Percentiles rank a stretch among this genome's conserved stretches.
These are phyloP conservation scores for Leptomonas seymouri DNA, from an alignment of 208 protist species.

Conservation along the genomic window DNA sequence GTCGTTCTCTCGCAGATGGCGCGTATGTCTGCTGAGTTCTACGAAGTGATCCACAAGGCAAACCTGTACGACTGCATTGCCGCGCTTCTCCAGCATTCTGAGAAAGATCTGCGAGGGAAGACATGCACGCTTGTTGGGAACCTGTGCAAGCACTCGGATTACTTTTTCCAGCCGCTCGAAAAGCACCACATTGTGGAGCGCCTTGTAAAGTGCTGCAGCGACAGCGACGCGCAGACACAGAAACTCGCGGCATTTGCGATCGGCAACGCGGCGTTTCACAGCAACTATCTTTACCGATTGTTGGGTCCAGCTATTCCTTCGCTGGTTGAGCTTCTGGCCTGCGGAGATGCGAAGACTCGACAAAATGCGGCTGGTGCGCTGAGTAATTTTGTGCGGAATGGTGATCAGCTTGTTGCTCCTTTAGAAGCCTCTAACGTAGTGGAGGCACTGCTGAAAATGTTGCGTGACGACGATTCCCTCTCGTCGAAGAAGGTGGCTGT, in stretches of 20 bases:
- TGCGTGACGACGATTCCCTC: slow-evolving; percentile 64
- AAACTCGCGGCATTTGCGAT: slow-evolving; percentile 97
- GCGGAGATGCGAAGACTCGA: slow-evolving; percentile 93
- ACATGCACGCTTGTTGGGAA: slow-evolving; percentile 96
- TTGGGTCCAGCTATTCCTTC: slow-evolving; percentile 77
- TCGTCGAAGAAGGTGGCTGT: slow-evolving; percentile 81
- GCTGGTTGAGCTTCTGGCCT: slow-evolving; percentile 75
- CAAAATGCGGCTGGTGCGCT: slow-evolving; percentile 94
- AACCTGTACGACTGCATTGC: slow-evolving; percentile 76
- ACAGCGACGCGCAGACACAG: slow-evolving; percentile 84
- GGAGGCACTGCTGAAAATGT: slow-evolving; percentile 75
- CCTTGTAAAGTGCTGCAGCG: slow-evolving; percentile 85
- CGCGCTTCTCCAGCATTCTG: slow-evolving; percentile 67
- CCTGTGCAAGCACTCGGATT: slow-evolving; percentile 93
- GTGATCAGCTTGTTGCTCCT: slow-evolving; percentile 58
- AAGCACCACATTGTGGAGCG: slow-evolving; percentile 67
- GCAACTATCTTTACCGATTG: slow-evolving; percentile 79
- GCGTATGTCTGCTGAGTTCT: slow-evolving; percentile 85
- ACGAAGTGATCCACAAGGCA: slow-evolving; percentile 81
- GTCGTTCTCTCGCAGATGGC: slow-evolving; percentile 93
- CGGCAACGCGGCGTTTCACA: slow-evolving; percentile 96
- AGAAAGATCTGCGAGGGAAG: slow-evolving; percentile 87
- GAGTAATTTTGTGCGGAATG: slow-evolving; percentile 95
- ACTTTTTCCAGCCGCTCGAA: slow-evolving; percentile 89
- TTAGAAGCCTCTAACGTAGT: slow-evolving; percentile 75